Conservation (phyloP, 768 basidiomycete genomes). For the Phylloporus arenicola region DNA sequence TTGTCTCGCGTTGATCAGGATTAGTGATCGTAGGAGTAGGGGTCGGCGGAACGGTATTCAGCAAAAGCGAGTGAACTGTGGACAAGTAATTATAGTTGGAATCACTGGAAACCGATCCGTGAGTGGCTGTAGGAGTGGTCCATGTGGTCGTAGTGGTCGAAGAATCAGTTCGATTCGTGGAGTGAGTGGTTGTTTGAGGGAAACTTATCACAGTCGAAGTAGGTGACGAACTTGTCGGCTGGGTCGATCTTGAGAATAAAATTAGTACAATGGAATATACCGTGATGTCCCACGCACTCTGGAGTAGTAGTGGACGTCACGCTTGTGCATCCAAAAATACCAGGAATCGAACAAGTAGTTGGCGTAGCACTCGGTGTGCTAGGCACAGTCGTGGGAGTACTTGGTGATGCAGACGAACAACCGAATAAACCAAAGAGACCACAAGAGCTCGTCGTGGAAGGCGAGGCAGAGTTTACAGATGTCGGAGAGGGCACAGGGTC, state of each 20-base stretch:
- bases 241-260: neutral
- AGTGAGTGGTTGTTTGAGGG: constrained; percentile 15
- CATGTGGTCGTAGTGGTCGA: constrained; percentile 5
- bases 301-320: constrained; percentile 6
- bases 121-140: constrained; percentile 11
- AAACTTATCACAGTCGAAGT: constrained; percentile 29
- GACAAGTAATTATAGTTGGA: constrained; percentile 32
- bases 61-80: constrained; percentile 31
- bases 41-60: constrained; percentile 19
- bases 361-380: constrained; percentile 3
- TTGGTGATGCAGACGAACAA: constrained; percentile 12
- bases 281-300: constrained; percentile 7
- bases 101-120: constrained; percentile 13
- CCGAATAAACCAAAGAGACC: constrained; percentile 11
- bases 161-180: constrained; percentile 1
- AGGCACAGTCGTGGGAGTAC: neutral
- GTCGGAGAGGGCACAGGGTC: neutral
- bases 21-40: constrained; percentile 25
- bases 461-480: neutral
- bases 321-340: constrained; percentile 16
- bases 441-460: constrained; percentile 1
- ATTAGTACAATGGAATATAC: constrained; percentile 1
- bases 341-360: constrained; percentile 15
- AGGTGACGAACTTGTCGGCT: constrained; percentile 1
- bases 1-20: constrained; percentile 36